Conservation (phyloP, 2,329 filamentous ascomycete species). For the Beauveria australis region DNA sequence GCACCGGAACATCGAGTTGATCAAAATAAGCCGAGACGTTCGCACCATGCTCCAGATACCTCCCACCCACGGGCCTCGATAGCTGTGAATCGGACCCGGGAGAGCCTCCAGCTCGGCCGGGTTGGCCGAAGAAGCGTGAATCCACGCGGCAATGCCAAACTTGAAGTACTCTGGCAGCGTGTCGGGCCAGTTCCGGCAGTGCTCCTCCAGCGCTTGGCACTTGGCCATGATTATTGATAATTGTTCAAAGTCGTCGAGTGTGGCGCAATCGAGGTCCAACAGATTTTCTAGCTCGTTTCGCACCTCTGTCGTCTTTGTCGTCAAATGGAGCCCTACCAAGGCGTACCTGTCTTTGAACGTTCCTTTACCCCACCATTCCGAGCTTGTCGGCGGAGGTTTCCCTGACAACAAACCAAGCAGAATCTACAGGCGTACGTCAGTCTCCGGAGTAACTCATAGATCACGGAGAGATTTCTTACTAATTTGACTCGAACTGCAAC, state of each 20-base stretch:
- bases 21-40: not conserved
- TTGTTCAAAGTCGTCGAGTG: not conserved
- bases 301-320: not conserved
- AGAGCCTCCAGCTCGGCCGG: not conserved
- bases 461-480: not conserved
- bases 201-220: not conserved
- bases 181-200: not conserved
- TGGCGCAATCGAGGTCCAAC: not conserved
- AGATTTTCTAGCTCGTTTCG: not conserved
- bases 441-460: not conserved
- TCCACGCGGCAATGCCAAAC: not conserved
- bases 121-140: not conserved
- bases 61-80: not conserved
- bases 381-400: not conserved
- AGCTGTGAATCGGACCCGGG: not conserved
- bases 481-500: slow-evolving; percentile 1
- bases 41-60: not conserved
- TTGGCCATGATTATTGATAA: not conserved
- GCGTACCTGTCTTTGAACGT: slow-evolving; percentile 5
- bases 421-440: not conserved
- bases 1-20: not conserved
- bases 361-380: not conserved
- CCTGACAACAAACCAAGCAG: not conserved
- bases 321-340: not conserved
- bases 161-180: not conserved